A percentile compares a stretch with the other conserved stretches of the same genome.
Conservation (phyloP, 2,329 filamentous ascomycete species). For the Phialemoniopsis sp. region DNA sequence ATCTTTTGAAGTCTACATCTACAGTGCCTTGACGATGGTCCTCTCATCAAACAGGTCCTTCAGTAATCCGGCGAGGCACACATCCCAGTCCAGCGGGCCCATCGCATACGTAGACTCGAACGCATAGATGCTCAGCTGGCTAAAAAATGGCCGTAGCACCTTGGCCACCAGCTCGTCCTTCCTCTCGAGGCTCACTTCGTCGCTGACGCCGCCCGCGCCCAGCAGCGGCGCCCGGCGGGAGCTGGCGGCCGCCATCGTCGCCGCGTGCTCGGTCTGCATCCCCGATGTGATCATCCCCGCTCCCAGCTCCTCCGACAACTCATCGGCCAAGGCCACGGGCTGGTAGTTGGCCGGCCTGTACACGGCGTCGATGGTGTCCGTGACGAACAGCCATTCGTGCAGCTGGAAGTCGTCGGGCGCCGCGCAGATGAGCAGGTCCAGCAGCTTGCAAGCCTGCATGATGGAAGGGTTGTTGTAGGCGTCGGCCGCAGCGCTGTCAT, state of each 20-base stretch:
- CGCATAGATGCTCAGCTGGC: slow-evolving; percentile 84
- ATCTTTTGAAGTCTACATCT: not conserved
- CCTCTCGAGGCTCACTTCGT: slow-evolving; percentile 53
- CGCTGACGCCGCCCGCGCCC: slow-evolving; percentile 48
- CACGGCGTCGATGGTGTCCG: slow-evolving; percentile 93
- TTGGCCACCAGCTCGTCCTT: slow-evolving; percentile 69
- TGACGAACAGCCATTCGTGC: slow-evolving; percentile 97
- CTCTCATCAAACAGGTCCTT: slow-evolving; percentile 77
- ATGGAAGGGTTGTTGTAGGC: slow-evolving; percentile 74
- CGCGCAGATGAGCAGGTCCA: slow-evolving; percentile 82
- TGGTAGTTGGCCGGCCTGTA: slow-evolving; percentile 70
- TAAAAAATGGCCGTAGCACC: slow-evolving; percentile 83
- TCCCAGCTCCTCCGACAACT: slow-evolving; percentile 73
- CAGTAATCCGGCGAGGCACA: slow-evolving; percentile 61
- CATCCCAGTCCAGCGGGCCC: slow-evolving; percentile 61
- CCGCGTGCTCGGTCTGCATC: slow-evolving; percentile 25
- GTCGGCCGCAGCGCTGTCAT: slow-evolving; percentile 59
- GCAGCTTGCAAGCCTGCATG: slow-evolving; percentile 87
- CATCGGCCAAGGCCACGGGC: slow-evolving; percentile 75
- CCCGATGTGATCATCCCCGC: slow-evolving; percentile 28
- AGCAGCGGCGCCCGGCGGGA: slow-evolving; percentile 40
- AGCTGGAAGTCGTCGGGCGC: slow-evolving; percentile 95
- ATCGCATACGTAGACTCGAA: slow-evolving; percentile 94
- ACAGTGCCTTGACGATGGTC: slow-evolving; percentile 59
- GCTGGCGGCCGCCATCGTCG: slow-evolving; percentile 27